Evolutionary conservation across 202 grass and related monocot genomes (phyloP).

Genomic region (Schoenoplectus triqueter): DNA sequence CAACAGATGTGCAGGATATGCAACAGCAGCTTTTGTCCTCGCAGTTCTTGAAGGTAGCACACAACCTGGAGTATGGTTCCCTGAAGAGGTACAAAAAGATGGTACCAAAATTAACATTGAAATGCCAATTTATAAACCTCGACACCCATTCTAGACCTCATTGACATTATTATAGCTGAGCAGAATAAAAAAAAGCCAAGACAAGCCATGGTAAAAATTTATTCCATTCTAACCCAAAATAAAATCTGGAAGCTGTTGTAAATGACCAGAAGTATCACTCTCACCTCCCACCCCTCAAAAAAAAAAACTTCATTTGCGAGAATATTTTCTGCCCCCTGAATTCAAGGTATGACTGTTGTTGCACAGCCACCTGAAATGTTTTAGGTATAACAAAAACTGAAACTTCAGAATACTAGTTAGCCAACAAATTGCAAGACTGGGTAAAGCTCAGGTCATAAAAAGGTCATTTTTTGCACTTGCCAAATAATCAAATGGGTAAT

Average conservation of each 20-base stretch:
- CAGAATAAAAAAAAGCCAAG: background rate
- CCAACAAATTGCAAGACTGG: background rate
- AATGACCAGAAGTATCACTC: background rate
- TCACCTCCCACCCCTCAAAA: background rate
- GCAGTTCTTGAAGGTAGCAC: conserved; percentile 81
- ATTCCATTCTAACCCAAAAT: background rate
- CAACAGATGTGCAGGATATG: conserved; percentile 60
- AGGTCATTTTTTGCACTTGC: background rate
- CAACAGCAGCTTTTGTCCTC: conserved; percentile 57
- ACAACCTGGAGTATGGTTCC: conserved; percentile 78
- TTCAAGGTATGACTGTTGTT: background rate
- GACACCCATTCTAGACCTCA: background rate
- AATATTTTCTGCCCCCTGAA: background rate
- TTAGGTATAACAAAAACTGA: background rate
- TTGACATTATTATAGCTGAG: background rate
- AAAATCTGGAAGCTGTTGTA: background rate
- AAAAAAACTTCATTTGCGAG: background rate
- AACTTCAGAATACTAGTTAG: background rate
- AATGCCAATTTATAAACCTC: background rate
- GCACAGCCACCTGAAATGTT: background rate
- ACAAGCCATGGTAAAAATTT: background rate
- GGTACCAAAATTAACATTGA: background rate
- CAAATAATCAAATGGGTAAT: too few species aligned
- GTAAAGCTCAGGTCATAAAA: background rate
- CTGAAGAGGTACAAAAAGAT: conserved; percentile 54